These are phyloP conservation scores for Chalciporus chontae DNA, from an alignment of 768 basidiomycete genomes.

Conservation along the genomic window DNA sequence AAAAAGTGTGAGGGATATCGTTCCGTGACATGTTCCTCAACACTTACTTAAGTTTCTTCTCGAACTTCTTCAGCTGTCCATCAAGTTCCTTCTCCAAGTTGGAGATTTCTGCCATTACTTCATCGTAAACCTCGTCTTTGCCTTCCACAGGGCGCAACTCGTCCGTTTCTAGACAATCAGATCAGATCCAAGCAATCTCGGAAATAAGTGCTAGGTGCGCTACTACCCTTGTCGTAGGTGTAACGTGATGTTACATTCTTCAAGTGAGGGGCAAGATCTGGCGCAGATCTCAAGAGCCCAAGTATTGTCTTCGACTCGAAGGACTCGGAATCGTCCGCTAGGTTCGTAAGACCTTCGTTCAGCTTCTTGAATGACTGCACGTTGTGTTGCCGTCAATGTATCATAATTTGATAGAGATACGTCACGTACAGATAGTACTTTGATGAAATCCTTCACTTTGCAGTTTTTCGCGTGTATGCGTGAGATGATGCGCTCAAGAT, in stretches of 20 bases:
- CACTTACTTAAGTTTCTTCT: constrained; percentile 62
- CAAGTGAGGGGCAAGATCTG: constrained; percentile 71
- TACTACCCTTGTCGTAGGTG: constrained; percentile 53
- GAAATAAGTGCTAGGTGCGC: background rate
- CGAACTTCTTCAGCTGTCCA: constrained; percentile 58
- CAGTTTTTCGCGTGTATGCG: constrained; percentile 93
- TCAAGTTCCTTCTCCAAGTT: constrained; percentile 71
- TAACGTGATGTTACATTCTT: constrained; percentile 73
- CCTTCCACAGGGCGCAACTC: constrained; percentile 81
- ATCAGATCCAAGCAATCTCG: constrained; percentile 2
- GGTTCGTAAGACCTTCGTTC: constrained; percentile 57
- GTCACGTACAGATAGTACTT: constrained; percentile 66
- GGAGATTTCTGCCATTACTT: constrained; percentile 64
- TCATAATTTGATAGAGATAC: background rate
- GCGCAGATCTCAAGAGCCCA: constrained; percentile 73
- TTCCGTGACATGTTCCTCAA: constrained; percentile 4
- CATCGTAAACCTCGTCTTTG: constrained; percentile 83
- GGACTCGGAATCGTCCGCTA: constrained; percentile 61
- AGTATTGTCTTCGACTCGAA: constrained; percentile 79
- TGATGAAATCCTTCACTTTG: constrained; percentile 82
- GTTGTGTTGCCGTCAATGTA: constrained; percentile 3
- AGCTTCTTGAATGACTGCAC: constrained; percentile 74
- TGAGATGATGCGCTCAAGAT: constrained; percentile 90
- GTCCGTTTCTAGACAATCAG: constrained; percentile 47
- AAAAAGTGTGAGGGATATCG: constrained; percentile 18